These are phyloP conservation scores for Podila horticola DNA, from an alignment of 192 early-diverging fungal species.

Conservation along the genomic window DNA sequence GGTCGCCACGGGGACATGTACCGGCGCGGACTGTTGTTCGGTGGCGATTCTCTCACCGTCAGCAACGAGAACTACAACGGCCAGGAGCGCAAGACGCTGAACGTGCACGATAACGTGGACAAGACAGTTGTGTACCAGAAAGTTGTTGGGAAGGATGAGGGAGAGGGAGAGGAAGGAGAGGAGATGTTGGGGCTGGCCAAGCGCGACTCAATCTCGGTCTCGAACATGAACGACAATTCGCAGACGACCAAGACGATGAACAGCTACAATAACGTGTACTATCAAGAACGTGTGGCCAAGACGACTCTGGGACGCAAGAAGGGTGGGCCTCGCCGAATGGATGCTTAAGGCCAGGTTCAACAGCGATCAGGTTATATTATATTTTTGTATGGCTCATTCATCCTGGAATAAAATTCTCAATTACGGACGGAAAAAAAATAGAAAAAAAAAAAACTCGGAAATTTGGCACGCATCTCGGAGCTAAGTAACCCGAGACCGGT, in stretches of 20 bases:
- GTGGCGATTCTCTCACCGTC: background rate
- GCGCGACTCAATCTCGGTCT: background rate
- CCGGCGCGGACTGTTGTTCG: slow-evolving; percentile 9
- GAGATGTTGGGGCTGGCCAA: background rate
- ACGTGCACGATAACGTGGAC: slow-evolving; percentile 6
- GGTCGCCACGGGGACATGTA: background rate
- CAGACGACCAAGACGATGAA: background rate
- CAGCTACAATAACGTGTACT: background rate
- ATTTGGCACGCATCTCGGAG: too few species aligned
- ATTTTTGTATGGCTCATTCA: too few species aligned
- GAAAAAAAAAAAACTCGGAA: too few species aligned
- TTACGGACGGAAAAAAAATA: too few species aligned
- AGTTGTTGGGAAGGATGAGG: background rate
- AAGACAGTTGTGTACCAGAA: background rate
- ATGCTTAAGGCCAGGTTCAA: background rate
- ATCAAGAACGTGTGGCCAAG: background rate
- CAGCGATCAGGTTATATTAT: too few species aligned
- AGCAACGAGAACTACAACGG: slow-evolving; percentile 17
- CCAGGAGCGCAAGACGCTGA: slow-evolving; percentile 7
- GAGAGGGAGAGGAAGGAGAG: background rate
- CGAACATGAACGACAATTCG: slow-evolving; percentile 1
- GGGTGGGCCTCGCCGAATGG: background rate
- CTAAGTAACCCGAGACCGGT: too few species aligned
- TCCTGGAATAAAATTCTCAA: too few species aligned
- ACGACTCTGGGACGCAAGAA: background rate